Conservation (phyloP, 352 stramenopile genomes). For the Pythium phragmitis region DNA sequence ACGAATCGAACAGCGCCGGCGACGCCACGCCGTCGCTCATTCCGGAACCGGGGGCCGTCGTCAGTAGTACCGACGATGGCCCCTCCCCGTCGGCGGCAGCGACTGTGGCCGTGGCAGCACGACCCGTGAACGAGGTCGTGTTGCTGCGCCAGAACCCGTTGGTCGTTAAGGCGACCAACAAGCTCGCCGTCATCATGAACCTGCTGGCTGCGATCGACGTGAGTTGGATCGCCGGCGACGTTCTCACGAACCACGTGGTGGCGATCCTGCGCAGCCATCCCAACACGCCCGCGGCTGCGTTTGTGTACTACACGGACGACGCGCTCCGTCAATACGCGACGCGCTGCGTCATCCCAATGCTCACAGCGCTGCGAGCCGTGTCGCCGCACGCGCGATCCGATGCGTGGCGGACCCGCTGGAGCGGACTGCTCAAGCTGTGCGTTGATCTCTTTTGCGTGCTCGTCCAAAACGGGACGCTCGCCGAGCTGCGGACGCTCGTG, state of each 20-base stretch:
- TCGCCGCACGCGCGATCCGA: conserved; percentile 11
- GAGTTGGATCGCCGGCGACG: conserved; percentile 22
- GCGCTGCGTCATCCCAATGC: conserved; percentile 9
- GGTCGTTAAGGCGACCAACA: conserved; percentile 19
- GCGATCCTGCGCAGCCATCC: conserved; percentile 17
- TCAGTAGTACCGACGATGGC: background rate
- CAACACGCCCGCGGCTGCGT: background rate
- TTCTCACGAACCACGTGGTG: conserved; percentile 17
- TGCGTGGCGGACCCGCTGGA: conserved; percentile 25
- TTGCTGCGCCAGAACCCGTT: conserved; percentile 23
- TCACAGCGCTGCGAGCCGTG: conserved; percentile 7
- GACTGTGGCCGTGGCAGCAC: background rate
- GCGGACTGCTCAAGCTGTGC: conserved; percentile 18
- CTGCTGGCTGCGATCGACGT: conserved; percentile 25
- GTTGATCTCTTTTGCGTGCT: conserved; percentile 27
- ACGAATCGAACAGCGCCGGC: conserved; percentile 6
- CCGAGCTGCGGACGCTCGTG: conserved; percentile 12
- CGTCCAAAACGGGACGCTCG: conserved; percentile 7
- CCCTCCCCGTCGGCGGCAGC: background rate
- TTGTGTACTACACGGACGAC: conserved; percentile 13
- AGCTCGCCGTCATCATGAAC: conserved; percentile 25
- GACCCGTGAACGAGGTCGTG: conserved; percentile 21
- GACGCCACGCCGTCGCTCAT: conserved; percentile 4
- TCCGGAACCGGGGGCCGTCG: conserved; percentile 4
- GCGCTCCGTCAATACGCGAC: conserved; percentile 8